Percentiles rank a stretch among this genome's conserved stretches.
Conservation (phyloP, 257 asterid species). For the Echium plantagineum region DNA sequence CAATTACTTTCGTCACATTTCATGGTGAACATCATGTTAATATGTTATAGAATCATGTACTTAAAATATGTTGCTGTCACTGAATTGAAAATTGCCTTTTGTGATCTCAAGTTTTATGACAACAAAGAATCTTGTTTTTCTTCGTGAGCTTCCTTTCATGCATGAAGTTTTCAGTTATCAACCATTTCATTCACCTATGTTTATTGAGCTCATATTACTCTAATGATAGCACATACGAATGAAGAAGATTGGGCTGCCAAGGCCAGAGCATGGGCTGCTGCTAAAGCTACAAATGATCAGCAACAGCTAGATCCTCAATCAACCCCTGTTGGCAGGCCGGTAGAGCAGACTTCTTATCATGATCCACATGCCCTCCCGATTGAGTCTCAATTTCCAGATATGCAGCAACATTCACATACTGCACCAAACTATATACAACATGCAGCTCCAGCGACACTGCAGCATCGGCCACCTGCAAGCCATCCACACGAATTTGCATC, state of each 20-base stretch:
- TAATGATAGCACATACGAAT: conserved; percentile 44
- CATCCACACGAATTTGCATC: conserved; percentile 39
- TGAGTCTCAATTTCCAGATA: conserved; percentile 38
- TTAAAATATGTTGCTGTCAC: not conserved
- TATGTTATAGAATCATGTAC: too few species aligned
- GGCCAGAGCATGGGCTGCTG: conserved; percentile 98
- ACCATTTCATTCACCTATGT: conserved; percentile 1
- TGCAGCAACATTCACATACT: conserved; percentile 25
- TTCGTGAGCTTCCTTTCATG: not conserved
- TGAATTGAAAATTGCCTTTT: not conserved
- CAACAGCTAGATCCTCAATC: conserved; percentile 47
- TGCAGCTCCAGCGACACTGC: conserved; percentile 29
- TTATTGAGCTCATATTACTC: conserved; percentile 14
- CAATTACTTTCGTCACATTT: not conserved
- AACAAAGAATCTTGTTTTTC: not conserved
- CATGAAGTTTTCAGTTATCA: conserved; percentile 8
- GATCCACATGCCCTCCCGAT: conserved; percentile 42
- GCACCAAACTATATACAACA: conserved; percentile 44
- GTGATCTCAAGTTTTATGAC: not conserved
- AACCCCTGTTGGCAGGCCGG: conserved; percentile 38
- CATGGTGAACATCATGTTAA: not conserved
- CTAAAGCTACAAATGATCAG: conserved; percentile 53
- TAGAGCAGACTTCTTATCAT: conserved; percentile 40
- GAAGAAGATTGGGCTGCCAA: conserved; percentile 96
- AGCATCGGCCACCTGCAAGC: conserved; percentile 25